Evolutionary conservation across 2,329 filamentous ascomycete species (phyloP).

Genomic region (Thermochaetoides dissita): DNA sequence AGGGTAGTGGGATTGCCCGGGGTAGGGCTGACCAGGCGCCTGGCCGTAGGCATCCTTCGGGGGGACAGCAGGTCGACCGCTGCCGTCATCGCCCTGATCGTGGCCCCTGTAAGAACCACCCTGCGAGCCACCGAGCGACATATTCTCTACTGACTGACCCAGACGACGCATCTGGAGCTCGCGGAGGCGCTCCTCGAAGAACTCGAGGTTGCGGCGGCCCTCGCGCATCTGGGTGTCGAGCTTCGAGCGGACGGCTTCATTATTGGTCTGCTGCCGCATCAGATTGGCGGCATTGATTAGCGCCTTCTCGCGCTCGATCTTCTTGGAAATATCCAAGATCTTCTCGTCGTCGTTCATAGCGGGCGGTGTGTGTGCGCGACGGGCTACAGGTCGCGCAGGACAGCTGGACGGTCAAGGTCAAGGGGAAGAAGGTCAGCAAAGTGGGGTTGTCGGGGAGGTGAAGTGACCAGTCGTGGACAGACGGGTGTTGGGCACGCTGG

Average conservation of each 20-base stretch:
- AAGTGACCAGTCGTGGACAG: background rate
- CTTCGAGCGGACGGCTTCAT: conserved; percentile 76
- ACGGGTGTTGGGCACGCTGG: too few relatives aligned
- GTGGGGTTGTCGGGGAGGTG: conserved; percentile 3
- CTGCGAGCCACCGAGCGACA: conserved; percentile 38
- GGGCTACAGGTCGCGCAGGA: background rate
- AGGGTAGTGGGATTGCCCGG: conserved; percentile 55
- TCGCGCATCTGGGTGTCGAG: conserved; percentile 92
- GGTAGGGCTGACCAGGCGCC: conserved; percentile 63
- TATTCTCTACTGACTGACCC: conserved; percentile 50
- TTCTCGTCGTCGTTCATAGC: conserved; percentile 51
- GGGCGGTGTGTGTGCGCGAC: conserved; percentile 15
- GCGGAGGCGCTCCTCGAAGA: conserved; percentile 82
- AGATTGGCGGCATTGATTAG: conserved; percentile 87
- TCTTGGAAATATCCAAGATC: conserved; percentile 72
- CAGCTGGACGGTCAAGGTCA: too few relatives aligned
- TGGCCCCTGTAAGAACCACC: conserved; percentile 23
- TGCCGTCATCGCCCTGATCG: conserved; percentile 30
- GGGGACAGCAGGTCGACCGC: conserved; percentile 48
- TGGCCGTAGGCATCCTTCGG: conserved; percentile 56
- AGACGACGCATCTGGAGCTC: conserved; percentile 75
- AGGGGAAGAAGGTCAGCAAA: conserved; percentile 3
- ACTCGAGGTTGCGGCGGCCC: conserved; percentile 82
- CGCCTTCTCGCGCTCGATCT: conserved; percentile 95
- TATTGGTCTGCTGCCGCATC: conserved; percentile 93